A percentile compares a stretch with the other conserved stretches of the same genome.
phyloP scores from a whole-genome alignment of 176 grass and related monocot genomes.

The Oryza rufipogon region DNA sequence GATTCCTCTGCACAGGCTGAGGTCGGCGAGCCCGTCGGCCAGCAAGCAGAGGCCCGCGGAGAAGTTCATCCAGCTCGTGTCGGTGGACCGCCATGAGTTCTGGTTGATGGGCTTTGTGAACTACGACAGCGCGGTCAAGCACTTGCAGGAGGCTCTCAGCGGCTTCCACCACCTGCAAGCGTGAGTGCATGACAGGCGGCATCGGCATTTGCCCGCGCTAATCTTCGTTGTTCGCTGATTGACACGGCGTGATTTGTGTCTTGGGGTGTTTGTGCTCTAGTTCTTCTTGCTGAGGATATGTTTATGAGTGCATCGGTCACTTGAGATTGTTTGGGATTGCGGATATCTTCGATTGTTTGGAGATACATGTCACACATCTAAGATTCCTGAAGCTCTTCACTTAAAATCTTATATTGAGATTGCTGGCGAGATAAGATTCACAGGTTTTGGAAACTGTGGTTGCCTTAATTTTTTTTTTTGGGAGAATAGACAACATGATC shows the following conservation, averaged over 20 bases:
- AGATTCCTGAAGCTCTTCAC: neutral
- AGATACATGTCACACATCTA: neutral
- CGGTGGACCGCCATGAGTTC: conserved; percentile 74
- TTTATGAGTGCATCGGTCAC: neutral
- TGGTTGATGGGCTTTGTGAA: conserved; percentile 87
- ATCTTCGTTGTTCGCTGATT: neutral
- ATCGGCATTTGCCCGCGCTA: neutral
- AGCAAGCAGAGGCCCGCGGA: conserved; percentile 67
- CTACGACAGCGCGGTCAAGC: conserved; percentile 69
- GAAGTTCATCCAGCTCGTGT: conserved; percentile 86
- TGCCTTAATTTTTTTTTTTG: no score
- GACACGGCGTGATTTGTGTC: neutral
- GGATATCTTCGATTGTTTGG: neutral
- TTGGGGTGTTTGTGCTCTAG: neutral
- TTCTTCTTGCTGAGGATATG: neutral
- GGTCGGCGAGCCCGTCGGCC: conserved; percentile 57
- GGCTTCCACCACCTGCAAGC: conserved; percentile 37
- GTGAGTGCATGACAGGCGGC: conserved; percentile 29
- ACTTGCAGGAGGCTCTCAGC: conserved; percentile 58
- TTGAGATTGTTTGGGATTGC: neutral
- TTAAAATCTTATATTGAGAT: neutral
- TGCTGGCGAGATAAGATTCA: neutral
- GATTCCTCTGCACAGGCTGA: conserved; percentile 73
- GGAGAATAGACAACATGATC: no score
- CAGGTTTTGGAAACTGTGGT: neutral